Evolutionary conservation across 2,329 filamentous ascomycete species (phyloP).

Genomic region (Tolypocladium nubicola): DNA sequence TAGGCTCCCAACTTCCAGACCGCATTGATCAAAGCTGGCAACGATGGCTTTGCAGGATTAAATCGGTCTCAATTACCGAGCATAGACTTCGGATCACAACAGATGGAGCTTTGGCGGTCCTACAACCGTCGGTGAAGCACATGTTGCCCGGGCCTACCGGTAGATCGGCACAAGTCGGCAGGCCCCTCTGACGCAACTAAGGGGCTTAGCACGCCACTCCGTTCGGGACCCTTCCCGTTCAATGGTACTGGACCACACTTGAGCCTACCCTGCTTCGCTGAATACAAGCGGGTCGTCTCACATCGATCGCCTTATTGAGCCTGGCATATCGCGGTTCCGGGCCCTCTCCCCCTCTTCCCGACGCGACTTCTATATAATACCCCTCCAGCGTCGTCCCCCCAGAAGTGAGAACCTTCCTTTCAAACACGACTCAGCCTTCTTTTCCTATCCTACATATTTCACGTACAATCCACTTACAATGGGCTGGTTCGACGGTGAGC

Average conservation of each 20-base stretch:
- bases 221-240: background rate
- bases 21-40: background rate
- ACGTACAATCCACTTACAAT: conserved; percentile 5
- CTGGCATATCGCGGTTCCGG: background rate
- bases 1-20: background rate
- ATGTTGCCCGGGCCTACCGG: too few species aligned
- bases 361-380: background rate
- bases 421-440: background rate
- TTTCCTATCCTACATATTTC: background rate
- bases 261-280: background rate
- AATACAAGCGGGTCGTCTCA: background rate
- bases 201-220: background rate
- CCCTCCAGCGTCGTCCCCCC: background rate
- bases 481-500: conserved; percentile 12
- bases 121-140: background rate
- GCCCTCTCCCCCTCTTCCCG: background rate
- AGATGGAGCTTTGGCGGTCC: background rate
- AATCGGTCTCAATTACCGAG: background rate
- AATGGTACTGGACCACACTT: background rate
- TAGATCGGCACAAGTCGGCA: background rate
- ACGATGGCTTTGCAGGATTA: background rate
- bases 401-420: background rate
- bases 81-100: background rate
- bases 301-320: background rate
- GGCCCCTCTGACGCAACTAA: background rate